Percentiles rank a stretch among this genome's conserved stretches.
phyloP scores from a whole-genome alignment of 1,284 basidiomycete genomes.

The Apiotrichum montevideense region DNA sequence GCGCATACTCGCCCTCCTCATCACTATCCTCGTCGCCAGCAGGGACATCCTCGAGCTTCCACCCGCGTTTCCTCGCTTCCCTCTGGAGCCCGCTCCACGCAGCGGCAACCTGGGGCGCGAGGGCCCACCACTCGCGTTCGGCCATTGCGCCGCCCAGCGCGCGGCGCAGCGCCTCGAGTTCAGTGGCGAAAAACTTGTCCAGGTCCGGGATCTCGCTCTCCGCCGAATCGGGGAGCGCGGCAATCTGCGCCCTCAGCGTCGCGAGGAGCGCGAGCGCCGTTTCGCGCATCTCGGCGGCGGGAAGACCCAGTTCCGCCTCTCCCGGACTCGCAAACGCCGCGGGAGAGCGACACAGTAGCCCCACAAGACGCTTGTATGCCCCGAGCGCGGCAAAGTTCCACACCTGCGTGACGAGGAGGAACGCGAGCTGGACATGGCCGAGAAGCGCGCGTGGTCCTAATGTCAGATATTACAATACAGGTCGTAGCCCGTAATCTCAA shows the following conservation, averaged over 20 bases:
- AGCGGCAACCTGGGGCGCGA: conserved; percentile 1
- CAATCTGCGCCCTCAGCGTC: conserved; percentile 38
- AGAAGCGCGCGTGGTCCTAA: conserved; percentile 41
- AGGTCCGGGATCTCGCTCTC: conserved; percentile 46
- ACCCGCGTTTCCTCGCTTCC: conserved; percentile 22
- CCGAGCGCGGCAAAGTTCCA: conserved; percentile 46
- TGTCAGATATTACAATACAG: background rate
- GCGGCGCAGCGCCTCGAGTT: conserved; percentile 34
- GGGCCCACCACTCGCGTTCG: conserved; percentile 5
- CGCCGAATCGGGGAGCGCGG: conserved; percentile 35
- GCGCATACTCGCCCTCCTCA: conserved; percentile 46
- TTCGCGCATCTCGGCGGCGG: background rate
- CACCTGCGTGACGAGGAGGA: conserved; percentile 46
- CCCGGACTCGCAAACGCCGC: conserved; percentile 15
- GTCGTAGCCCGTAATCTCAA: background rate
- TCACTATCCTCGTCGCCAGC: conserved; percentile 26
- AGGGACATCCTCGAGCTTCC: conserved; percentile 23
- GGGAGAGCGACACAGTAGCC: conserved; percentile 37
- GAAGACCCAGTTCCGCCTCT: conserved; percentile 1
- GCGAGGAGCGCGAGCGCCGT: conserved; percentile 20
- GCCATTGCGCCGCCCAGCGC: conserved; percentile 20
- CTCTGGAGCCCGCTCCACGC: conserved; percentile 14
- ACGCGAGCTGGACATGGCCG: conserved; percentile 46
- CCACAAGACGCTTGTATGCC: conserved; percentile 44
- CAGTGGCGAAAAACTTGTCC: conserved; percentile 40